A percentile compares a stretch with the other conserved stretches of the same genome.
Evolutionary conservation across 1,284 basidiomycete genomes (phyloP).

Genomic region (Gomphus bonarii): DNA sequence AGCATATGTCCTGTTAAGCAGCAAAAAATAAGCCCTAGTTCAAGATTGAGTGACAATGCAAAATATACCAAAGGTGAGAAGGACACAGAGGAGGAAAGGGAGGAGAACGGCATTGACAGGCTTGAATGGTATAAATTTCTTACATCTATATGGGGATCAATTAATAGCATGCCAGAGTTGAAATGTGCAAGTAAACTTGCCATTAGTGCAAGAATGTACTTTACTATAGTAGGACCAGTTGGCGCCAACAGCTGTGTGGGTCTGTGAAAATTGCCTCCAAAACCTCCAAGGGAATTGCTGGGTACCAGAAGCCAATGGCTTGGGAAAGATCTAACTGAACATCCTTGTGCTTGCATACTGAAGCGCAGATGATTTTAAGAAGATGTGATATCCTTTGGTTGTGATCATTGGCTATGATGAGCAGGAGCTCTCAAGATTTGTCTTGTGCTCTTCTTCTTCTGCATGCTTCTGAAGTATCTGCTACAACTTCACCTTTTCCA

Average conservation of each 20-base stretch:
- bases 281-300: constrained; percentile 46
- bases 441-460: too few species aligned
- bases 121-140: too few species aligned
- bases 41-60: too few species aligned
- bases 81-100: too few species aligned
- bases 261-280: constrained; percentile 65
- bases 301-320: constrained; percentile 35
- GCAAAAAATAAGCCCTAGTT: too few species aligned
- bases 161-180: constrained; percentile 82
- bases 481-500: not conserved
- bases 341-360: constrained; percentile 52
- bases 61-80: too few species aligned
- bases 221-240: constrained; percentile 74
- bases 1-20: too few species aligned
- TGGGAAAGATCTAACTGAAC: constrained; percentile 40
- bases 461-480: constrained; percentile 6
- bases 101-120: too few species aligned
- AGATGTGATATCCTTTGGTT: constrained; percentile 57
- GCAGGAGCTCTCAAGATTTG: too few species aligned
- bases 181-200: constrained; percentile 83
- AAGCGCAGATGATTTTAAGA: constrained; percentile 49
- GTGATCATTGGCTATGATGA: constrained; percentile 42
- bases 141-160: too few species aligned
- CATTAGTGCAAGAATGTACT: constrained; percentile 81
- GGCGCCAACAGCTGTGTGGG: constrained; percentile 83